phyloP scores from a whole-genome alignment of 1,139 yeast species.

The Candida sanyaensis region DNA sequence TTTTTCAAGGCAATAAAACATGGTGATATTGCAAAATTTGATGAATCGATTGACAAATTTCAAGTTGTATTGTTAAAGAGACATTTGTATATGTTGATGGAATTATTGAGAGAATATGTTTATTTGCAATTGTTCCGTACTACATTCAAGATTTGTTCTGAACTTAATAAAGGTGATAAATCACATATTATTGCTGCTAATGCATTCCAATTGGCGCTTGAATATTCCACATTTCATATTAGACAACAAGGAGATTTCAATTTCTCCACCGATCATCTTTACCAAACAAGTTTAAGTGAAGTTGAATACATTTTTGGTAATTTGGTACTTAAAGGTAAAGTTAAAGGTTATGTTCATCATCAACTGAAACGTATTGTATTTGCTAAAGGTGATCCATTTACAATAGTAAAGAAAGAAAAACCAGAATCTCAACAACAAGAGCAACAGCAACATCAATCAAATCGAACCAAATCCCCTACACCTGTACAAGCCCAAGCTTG shows the following conservation, averaged over 20 bases:
- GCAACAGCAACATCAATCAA: no score
- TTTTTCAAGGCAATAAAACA: constrained; percentile 48
- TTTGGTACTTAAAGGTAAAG: constrained; percentile 58
- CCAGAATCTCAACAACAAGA: neutral
- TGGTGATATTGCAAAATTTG: constrained; percentile 60
- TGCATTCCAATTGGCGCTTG: constrained; percentile 51
- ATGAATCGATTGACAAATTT: constrained; percentile 41
- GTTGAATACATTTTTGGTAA: constrained; percentile 75
- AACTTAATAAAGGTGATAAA: constrained; percentile 29
- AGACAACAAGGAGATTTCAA: constrained; percentile 7
- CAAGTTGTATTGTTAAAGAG: constrained; percentile 56
- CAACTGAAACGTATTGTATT: constrained; percentile 77
- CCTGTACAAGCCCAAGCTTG: no score
- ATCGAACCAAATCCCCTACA: no score
- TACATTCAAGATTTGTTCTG: constrained; percentile 37
- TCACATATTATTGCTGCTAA: constrained; percentile 48
- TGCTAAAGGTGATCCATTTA: constrained; percentile 77
- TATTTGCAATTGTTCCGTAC: constrained; percentile 54
- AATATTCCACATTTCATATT: constrained; percentile 27
- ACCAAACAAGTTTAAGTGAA: constrained; percentile 40
- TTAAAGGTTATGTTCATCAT: constrained; percentile 78
- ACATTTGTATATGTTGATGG: constrained; percentile 64
- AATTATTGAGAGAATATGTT: constrained; percentile 53
- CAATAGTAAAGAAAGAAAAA: constrained; percentile 21
- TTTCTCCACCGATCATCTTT: constrained; percentile 10